Conservation (phyloP, 2,329 filamentous ascomycete species). For the Trichoderma pleuroti region DNA sequence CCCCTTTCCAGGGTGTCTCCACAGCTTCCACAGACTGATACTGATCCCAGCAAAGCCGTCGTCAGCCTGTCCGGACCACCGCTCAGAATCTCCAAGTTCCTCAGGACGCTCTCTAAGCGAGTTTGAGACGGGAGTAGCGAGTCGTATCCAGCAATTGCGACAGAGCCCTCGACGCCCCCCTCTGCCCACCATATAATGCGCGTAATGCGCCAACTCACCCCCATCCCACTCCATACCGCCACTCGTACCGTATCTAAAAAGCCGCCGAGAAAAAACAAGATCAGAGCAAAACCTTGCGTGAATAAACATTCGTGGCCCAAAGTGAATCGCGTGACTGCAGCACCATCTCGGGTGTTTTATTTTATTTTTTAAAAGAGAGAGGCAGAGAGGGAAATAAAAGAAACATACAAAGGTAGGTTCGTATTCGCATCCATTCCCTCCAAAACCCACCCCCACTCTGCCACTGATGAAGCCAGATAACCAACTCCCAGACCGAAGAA, state of each 20-base stretch:
- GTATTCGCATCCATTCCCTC: slow-evolving; percentile 8
- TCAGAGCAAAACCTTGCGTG: background rate
- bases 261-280: background rate
- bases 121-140: slow-evolving; percentile 3
- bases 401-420: background rate
- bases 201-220: slow-evolving; percentile 4
- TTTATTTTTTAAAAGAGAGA: background rate
- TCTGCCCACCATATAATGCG: slow-evolving; percentile 15
- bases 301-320: background rate
- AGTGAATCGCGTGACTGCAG: background rate
- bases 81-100: background rate
- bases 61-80: slow-evolving; percentile 8
- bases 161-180: background rate
- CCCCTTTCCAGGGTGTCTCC: slow-evolving; percentile 17
- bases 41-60: slow-evolving; percentile 7
- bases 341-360: background rate
- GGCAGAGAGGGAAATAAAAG: background rate
- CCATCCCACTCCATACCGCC: background rate
- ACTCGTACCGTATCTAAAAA: background rate
- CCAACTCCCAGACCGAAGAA: background rate
- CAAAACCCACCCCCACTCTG: background rate
- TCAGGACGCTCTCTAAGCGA: slow-evolving; percentile 14
- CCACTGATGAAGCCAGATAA: slow-evolving; percentile 12
- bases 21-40: slow-evolving; percentile 11
- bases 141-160: background rate